Base-by-base conservation (phyloP, 1,284 basidiomycete species). In the Irpex lacteus region DNA sequence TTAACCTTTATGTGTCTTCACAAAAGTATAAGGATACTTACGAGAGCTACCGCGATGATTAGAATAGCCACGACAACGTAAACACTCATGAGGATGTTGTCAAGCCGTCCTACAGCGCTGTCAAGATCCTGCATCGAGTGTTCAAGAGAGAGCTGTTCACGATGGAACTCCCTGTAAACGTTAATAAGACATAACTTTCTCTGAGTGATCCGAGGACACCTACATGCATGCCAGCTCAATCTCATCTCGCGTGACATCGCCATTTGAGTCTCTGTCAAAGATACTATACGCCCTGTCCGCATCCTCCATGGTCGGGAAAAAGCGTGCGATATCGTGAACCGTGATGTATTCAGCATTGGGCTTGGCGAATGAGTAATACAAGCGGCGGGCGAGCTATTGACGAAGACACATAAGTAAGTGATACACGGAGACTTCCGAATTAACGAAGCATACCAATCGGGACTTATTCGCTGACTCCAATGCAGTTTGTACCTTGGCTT, bases 71-170 rank as follows among this genome's bases (percentile, higher is more conserved):
- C 83, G 63, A 92, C 77, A 36, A 89, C 76, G 75, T 90, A 89
- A 15, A 89, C 71, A 59, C 79, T 82, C 85, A 90, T 89, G 60
- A 89, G 76, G 65, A 92, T 91, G 69, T 91, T 90, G 72, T 92
- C 90, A 66, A 93, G 75, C 57, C 92, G 82, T 26, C 91, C 88
- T 36, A 96, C 93, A 4, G 94, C 95, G 65, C 92, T 94, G 76
- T 98, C 95, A 61, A 97, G 81, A 75, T 97, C 95, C 49, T 89
- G 85, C 94, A 98, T 95, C 11, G 91, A 94, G 70, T 91, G 89
- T 67, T 94, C 90, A 61, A 98, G 85, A 5, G 91, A 89, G 49
- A 95, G 77, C 66, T 95, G 88, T 71, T 97, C 95, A 37, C 92
- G 86, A 74, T 96, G 94, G 64, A 94, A 85, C 61, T 94, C 89